Percentiles rank a stretch among this genome's conserved stretches.
phyloP scores from a whole-genome alignment of 495 filamentous ascomycete species.

The Penicillium herquei region DNA sequence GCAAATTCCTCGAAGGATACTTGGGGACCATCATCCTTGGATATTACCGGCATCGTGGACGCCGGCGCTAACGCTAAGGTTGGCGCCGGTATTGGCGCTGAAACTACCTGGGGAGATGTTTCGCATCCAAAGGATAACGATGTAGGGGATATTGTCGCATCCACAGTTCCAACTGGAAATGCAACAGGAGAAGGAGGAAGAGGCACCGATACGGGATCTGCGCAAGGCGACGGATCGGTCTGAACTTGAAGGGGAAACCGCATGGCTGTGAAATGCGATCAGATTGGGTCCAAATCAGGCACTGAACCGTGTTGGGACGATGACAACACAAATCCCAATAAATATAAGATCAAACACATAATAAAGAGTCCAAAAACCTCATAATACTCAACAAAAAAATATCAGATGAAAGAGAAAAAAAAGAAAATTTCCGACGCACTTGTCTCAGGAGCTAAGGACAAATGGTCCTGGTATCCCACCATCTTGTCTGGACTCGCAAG shows the following conservation, averaged over 20 bases:
- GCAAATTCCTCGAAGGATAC: constrained; percentile 48
- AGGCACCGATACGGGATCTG: constrained; percentile 25
- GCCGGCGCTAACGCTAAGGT: constrained; percentile 5
- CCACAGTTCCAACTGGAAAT: constrained; percentile 9
- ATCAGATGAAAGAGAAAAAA: neutral
- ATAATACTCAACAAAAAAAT: constrained; percentile 9
- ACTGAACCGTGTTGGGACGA: constrained; percentile 1
- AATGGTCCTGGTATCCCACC: constrained; percentile 38
- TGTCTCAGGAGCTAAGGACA: constrained; percentile 31
- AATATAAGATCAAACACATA: neutral
- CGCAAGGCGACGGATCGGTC: constrained; percentile 22
- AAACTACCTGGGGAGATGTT: constrained; percentile 15
- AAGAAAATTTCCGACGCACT: constrained; percentile 29
- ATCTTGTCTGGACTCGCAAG: constrained; percentile 31
- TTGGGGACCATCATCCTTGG: constrained; percentile 24
- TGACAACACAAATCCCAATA: neutral
- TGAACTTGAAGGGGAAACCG: constrained; percentile 24
- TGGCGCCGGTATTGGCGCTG: constrained; percentile 20
- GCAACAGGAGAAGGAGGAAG: constrained; percentile 26
- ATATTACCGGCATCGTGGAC: constrained; percentile 8
- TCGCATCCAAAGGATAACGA: constrained; percentile 4
- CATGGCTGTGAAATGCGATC: constrained; percentile 24
- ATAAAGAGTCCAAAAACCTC: constrained; percentile 4
- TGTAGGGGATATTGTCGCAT: constrained; percentile 14
- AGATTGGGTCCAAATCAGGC: constrained; percentile 25